phyloP scores from a whole-genome alignment of 805 yeast genomes.

The Yamadazyma olivae region DNA sequence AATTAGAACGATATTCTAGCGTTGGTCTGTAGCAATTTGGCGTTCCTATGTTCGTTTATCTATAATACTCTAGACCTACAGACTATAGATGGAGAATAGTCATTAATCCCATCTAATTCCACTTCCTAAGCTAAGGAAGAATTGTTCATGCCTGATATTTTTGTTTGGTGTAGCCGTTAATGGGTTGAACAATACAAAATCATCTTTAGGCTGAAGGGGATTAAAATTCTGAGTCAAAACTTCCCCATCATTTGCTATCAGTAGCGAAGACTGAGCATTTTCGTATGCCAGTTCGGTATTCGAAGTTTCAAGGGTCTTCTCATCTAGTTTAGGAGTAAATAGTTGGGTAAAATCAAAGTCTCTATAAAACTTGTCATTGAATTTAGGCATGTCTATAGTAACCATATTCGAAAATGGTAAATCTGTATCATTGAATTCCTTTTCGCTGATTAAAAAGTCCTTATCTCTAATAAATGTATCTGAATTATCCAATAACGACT shows the following conservation, averaged over 20 bases:
- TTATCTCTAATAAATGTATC: neutral
- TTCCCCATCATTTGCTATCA: too few species aligned
- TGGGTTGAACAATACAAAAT: too few species aligned
- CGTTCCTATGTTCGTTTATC: too few species aligned
- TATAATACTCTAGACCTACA: too few species aligned
- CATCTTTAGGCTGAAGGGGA: too few species aligned
- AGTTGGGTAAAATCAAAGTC: constrained; percentile 7
- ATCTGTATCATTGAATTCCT: constrained; percentile 5
- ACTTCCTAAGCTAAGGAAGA: constrained; percentile 8
- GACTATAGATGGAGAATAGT: too few species aligned
- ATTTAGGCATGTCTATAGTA: constrained; percentile 8
- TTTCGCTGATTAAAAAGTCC: neutral
- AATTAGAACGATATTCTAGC: too few species aligned
- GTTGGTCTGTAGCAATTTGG: too few species aligned
- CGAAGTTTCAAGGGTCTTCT: too few species aligned
- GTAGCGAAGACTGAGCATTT: too few species aligned
- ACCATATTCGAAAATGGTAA: constrained; percentile 5
- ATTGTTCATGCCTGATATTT: constrained; percentile 7
- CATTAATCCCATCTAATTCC: constrained; percentile 11
- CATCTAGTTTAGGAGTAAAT: constrained; percentile 4
- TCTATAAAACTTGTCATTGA: constrained; percentile 2
- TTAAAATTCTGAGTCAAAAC: too few species aligned
- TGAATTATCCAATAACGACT: constrained; percentile 8
- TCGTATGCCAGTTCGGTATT: too few species aligned
- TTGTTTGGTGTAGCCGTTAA: neutral